A percentile compares a stretch with the other conserved stretches of the same genome.
These are phyloP conservation scores for Fermentozyma sake DNA, from an alignment of 1,139 yeast species.

Conservation along the genomic window DNA sequence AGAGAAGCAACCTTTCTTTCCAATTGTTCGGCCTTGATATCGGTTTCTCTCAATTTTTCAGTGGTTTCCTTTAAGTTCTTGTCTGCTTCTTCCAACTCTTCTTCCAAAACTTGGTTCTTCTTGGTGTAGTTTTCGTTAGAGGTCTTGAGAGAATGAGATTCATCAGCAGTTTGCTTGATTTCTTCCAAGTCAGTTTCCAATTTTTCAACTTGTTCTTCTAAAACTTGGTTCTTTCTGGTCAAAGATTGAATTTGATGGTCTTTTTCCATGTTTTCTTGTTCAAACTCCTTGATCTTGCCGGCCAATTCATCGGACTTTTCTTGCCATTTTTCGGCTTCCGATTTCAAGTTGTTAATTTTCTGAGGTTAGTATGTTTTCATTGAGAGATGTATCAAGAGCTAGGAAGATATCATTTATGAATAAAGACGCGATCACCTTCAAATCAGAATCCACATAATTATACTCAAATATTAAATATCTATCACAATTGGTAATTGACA, in stretches of 20 bases:
- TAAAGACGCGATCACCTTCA: background rate
- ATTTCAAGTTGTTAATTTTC: slow-evolving; percentile 87
- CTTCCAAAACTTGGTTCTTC: slow-evolving; percentile 90
- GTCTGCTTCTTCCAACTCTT: slow-evolving; percentile 90
- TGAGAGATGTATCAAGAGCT: no score
- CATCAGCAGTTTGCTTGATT: slow-evolving; percentile 87
- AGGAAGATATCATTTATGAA: no score
- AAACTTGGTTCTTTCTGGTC: slow-evolving; percentile 84
- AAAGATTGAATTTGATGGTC: slow-evolving; percentile 93
- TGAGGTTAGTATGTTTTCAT: slow-evolving; percentile 20
- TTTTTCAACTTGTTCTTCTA: slow-evolving; percentile 89
- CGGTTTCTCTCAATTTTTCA: slow-evolving; percentile 91
- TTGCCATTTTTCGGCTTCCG: slow-evolving; percentile 96
- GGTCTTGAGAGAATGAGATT: slow-evolving; percentile 83
- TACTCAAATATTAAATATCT: no score
- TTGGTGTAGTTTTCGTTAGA: slow-evolving; percentile 87
- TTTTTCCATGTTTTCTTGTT: slow-evolving; percentile 86
- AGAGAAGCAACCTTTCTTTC: slow-evolving; percentile 92
- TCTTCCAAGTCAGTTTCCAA: slow-evolving; percentile 76
- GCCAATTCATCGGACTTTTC: slow-evolving; percentile 89
- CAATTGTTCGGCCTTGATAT: slow-evolving; percentile 93
- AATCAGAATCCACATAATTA: no score
- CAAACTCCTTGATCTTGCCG: slow-evolving; percentile 79
- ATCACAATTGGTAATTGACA: no score
- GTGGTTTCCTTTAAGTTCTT: slow-evolving; percentile 90